Evolutionary conservation across 2,329 filamentous ascomycete species (phyloP).

Genomic region (Rutstroemia sp.): DNA sequence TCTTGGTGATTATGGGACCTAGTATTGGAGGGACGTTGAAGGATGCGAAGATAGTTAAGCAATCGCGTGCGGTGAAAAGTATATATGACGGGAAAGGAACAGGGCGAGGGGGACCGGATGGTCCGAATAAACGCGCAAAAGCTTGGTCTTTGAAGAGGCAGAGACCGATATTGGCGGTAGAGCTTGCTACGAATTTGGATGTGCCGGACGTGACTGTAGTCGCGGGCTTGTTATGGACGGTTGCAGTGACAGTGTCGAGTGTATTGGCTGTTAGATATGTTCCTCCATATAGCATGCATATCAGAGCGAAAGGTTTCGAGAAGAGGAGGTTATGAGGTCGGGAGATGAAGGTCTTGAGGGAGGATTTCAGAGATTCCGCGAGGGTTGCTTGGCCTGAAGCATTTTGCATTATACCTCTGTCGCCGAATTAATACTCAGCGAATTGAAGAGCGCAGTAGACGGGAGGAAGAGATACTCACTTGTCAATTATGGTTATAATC

Average conservation of each 20-base stretch:
- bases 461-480: constrained; percentile 41
- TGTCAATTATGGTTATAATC: constrained; percentile 80
- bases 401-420: constrained; percentile 72
- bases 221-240: constrained; percentile 48
- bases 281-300: constrained; percentile 71
- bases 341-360: constrained; percentile 47
- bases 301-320: constrained; percentile 60
- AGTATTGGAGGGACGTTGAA: constrained; percentile 84
- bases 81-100: constrained; percentile 66
- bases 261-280: constrained; percentile 87
- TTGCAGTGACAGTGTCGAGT: constrained; percentile 73
- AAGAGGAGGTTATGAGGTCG: constrained; percentile 54
- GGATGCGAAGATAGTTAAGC: constrained; percentile 81
- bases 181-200: constrained; percentile 74
- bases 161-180: constrained; percentile 73
- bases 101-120: constrained; percentile 42
- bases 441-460: constrained; percentile 3
- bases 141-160: constrained; percentile 86
- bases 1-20: constrained; percentile 57
- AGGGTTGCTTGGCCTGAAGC: constrained; percentile 62
- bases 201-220: constrained; percentile 63
- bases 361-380: constrained; percentile 49
- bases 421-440: constrained; percentile 14
- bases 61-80: constrained; percentile 77
- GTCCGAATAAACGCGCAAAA: constrained; percentile 77